phyloP scores from a whole-genome alignment of 768 basidiomycete genomes.

The Boletus subcaerulescens region DNA sequence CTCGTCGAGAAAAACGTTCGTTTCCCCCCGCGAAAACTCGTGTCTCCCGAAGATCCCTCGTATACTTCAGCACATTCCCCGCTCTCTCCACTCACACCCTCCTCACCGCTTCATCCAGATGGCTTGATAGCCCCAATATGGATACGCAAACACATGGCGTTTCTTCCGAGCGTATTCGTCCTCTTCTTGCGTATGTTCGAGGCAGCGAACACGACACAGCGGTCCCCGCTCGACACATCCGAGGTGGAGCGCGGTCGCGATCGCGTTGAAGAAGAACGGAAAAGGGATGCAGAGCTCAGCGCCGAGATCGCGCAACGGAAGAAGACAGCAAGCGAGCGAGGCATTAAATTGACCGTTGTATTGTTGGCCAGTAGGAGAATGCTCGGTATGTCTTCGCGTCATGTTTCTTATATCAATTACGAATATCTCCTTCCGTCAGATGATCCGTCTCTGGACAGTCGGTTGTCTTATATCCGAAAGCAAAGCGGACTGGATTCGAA shows the following conservation, averaged over 20 bases:
- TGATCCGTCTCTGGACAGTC: slow-evolving; percentile 75
- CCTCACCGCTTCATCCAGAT: slow-evolving; percentile 91
- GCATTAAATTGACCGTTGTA: slow-evolving; percentile 93
- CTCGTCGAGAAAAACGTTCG: slow-evolving; percentile 81
- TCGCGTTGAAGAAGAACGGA: slow-evolving; percentile 64
- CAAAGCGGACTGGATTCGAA: slow-evolving; percentile 88
- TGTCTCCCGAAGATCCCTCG: slow-evolving; percentile 53
- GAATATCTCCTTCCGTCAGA: slow-evolving; percentile 44
- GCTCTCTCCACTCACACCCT: slow-evolving; percentile 84
- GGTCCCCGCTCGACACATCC: slow-evolving; percentile 53
- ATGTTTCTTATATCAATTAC: not conserved
- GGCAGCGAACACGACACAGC: slow-evolving; percentile 40
- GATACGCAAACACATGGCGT: slow-evolving; percentile 92
- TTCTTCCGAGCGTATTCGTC: slow-evolving; percentile 91
- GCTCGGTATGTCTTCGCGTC: slow-evolving; percentile 57
- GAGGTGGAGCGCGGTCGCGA: slow-evolving; percentile 55
- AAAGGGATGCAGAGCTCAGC: slow-evolving; percentile 72
- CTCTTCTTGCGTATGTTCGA: slow-evolving; percentile 86
- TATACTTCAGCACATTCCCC: slow-evolving; percentile 75
- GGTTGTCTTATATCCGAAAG: slow-evolving; percentile 83
- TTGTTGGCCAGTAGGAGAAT: slow-evolving; percentile 85
- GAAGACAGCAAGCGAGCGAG: slow-evolving; percentile 75
- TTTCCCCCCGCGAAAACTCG: slow-evolving; percentile 84
- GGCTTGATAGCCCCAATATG: slow-evolving; percentile 97
- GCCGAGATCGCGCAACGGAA: slow-evolving; percentile 78